Evolutionary conservation across 306 rosid genomes (phyloP).

Genomic region (Cucumis sativus): Cucumber_9930_V3 NC_026660.2:30647001-30647500

Average conservation of each 20-base stretch:
- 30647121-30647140: conserved; percentile 59
- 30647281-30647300: conserved; percentile 4
- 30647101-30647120: conserved; percentile 41
- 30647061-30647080: no score
- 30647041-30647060: no score
- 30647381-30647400: background rate
- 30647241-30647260: no score
- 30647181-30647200: background rate
- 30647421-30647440: conserved; percentile 25
- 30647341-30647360: background rate
- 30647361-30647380: background rate
- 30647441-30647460: conserved; percentile 58
- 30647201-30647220: conserved; percentile 35
- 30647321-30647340: background rate
- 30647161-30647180: background rate
- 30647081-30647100: conserved; percentile 29
- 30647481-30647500: conserved; percentile 69
- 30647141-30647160: conserved; percentile 17
- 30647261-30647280: background rate
- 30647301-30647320: background rate
- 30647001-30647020: background rate
- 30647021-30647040: conserved; percentile 17
- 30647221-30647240: background rate
- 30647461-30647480: conserved; percentile 67
- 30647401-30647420: background rate